phyloP scores from a whole-genome alignment of 257 asterid genomes.

The Solanum pimpinellifolium region DNA sequence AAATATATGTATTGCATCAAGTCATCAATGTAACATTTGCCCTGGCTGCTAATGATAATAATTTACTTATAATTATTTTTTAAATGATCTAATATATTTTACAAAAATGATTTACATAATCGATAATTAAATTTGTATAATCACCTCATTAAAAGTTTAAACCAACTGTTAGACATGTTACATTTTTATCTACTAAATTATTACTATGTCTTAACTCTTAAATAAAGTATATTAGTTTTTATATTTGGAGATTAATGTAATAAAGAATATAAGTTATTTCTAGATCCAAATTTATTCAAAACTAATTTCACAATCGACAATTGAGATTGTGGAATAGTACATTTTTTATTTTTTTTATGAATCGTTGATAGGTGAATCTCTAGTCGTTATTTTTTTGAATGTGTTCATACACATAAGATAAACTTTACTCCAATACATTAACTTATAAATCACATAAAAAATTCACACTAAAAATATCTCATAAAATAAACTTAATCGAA shows the following conservation, averaged over 20 bases:
- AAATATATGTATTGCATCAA: neutral
- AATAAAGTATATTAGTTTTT: neutral
- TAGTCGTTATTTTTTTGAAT: neutral
- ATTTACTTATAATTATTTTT: no score
- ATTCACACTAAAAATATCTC: neutral
- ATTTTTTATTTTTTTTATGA: neutral
- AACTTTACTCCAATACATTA: neutral
- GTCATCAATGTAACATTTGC: neutral
- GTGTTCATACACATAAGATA: neutral
- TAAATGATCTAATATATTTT: no score
- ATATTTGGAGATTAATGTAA: neutral
- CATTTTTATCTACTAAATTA: neutral
- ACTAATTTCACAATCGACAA: neutral
- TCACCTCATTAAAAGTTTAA: neutral
- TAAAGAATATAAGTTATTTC: neutral
- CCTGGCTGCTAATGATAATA: neutral
- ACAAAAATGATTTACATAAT: no score
- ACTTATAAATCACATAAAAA: rapidly evolving
- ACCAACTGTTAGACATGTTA: neutral
- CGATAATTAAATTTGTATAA: neutral
- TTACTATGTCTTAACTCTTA: neutral
- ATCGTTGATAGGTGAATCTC: neutral
- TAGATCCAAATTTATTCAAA: neutral
- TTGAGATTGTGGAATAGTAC: neutral
- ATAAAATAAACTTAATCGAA: neutral